These are phyloP conservation scores for Fraxinus sp. DNA, from an alignment of 305 asterid species.

Conservation along the genomic window DNA sequence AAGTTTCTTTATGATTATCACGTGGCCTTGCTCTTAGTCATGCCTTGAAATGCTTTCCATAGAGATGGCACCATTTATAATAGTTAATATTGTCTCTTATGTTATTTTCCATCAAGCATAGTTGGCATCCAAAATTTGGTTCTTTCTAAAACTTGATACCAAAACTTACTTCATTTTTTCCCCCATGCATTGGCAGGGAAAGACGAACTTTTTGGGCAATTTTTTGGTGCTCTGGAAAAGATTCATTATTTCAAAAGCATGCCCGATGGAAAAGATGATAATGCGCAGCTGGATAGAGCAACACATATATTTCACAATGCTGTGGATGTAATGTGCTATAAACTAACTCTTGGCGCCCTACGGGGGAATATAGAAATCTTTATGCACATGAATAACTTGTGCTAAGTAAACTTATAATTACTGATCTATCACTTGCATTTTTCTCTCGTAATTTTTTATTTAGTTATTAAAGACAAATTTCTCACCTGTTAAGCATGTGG, in stretches of 20 bases:
- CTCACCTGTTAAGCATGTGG: conserved; percentile 1
- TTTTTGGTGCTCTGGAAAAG: conserved; percentile 73
- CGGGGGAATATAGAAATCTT: not conserved
- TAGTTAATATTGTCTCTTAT: not conserved
- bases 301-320: conserved; percentile 54
- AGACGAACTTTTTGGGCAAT: conserved; percentile 82
- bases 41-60: not conserved
- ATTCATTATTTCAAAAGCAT: conserved; percentile 56
- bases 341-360: conserved; percentile 10
- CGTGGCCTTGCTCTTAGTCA: not conserved
- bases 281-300: conserved; percentile 65
- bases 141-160: not conserved
- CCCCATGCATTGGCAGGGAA: conserved; percentile 38
- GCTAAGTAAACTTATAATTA: not conserved
- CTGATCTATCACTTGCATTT: not conserved
- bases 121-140: not conserved
- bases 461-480: not conserved
- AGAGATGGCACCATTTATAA: not conserved
- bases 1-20: not conserved
- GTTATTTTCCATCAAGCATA: not conserved
- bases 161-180: not conserved
- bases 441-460: conserved; percentile 5
- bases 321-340: conserved; percentile 48
- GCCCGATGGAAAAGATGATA: conserved; percentile 77
- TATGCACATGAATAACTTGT: not conserved